Percentiles rank a stretch among this genome's conserved stretches.
phyloP scores from a whole-genome alignment of 768 basidiomycete species.

The Boletus huronensis region DNA sequence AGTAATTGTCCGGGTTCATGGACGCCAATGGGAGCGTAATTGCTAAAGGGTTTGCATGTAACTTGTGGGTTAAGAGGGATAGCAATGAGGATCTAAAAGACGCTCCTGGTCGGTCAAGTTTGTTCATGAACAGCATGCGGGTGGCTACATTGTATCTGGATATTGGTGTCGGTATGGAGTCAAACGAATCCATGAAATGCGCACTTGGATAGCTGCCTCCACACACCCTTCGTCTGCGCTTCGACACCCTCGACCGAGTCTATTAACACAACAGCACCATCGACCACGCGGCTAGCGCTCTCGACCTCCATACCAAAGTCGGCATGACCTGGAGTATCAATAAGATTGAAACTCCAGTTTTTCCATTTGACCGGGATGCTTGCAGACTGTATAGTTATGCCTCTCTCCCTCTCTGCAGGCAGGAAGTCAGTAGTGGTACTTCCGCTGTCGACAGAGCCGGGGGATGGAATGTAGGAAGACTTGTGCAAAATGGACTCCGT shows the following conservation, averaged over 20 bases:
- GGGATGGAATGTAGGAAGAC: conserved; percentile 65
- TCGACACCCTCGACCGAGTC: conserved; percentile 93
- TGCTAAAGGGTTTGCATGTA: conserved; percentile 71
- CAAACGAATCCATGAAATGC: conserved; percentile 24
- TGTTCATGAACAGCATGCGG: conserved; percentile 81
- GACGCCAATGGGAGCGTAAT: conserved; percentile 77
- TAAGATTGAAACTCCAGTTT: conserved; percentile 79
- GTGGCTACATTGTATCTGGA: conserved; percentile 75
- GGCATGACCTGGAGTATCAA: conserved; percentile 90
- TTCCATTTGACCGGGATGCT: conserved; percentile 88
- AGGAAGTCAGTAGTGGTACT: conserved; percentile 90
- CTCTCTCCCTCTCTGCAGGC: conserved; percentile 84
- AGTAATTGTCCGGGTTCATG: conserved; percentile 62
- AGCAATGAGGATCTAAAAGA: conserved; percentile 67
- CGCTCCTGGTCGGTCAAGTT: conserved; percentile 83
- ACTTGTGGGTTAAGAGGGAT: conserved; percentile 70
- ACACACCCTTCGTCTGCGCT: conserved; percentile 86
- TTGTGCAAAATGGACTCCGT: conserved; percentile 83
- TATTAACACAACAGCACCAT: conserved; percentile 84
- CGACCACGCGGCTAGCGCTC: conserved; percentile 85
- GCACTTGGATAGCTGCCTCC: conserved; percentile 83
- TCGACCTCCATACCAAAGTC: conserved; percentile 98
- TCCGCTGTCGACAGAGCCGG: conserved; percentile 85
- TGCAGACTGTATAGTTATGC: conserved; percentile 90
- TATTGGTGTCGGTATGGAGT: not conserved